A percentile compares a stretch with the other conserved stretches of the same genome.
Conservation (phyloP, 2,329 filamentous ascomycete species). For the Colletotrichum higginsianum region DNA sequence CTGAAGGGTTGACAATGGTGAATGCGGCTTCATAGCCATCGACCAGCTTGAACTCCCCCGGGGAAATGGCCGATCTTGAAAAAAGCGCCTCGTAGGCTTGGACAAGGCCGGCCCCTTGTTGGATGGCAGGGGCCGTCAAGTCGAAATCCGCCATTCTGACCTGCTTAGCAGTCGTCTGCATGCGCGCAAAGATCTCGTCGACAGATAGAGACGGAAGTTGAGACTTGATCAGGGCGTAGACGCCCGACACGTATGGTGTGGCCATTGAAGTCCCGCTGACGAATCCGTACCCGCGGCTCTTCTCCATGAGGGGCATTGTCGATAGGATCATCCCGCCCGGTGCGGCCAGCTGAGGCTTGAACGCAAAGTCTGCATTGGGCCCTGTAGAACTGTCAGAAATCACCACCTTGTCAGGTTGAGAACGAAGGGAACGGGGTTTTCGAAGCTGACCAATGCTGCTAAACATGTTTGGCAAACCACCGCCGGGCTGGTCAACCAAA, state of each 20-base stretch:
- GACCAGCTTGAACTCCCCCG: conserved; percentile 75
- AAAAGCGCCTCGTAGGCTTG: conserved; percentile 34
- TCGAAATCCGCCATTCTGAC: conserved; percentile 43
- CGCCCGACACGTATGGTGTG: conserved; percentile 51
- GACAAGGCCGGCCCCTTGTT: conserved; percentile 38
- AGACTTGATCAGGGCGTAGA: conserved; percentile 54
- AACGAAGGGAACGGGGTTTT: not conserved
- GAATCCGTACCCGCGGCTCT: conserved; percentile 50
- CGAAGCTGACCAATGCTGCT: conserved; percentile 37
- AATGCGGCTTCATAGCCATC: conserved; percentile 67
- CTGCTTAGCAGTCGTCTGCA: conserved; percentile 51
- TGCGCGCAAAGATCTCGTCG: conserved; percentile 47
- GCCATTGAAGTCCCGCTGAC: conserved; percentile 56
- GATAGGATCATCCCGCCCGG: conserved; percentile 54
- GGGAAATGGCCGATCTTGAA: conserved; percentile 55
- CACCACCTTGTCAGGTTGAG: not conserved
- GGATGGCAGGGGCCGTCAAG: conserved; percentile 17
- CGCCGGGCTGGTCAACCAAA: conserved; percentile 29
- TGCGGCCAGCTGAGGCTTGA: conserved; percentile 52
- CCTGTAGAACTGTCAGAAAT: not conserved
- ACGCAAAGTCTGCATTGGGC: conserved; percentile 42
- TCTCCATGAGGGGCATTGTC: conserved; percentile 50
- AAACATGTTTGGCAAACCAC: conserved; percentile 36
- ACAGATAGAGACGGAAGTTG: conserved; percentile 48
- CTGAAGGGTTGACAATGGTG: conserved; percentile 68